Percentiles rank a stretch among this genome's conserved stretches.
These are phyloP conservation scores for Rhizophagus clarus DNA, from an alignment of 192 early-diverging fungal species.

Conservation along the genomic window DNA sequence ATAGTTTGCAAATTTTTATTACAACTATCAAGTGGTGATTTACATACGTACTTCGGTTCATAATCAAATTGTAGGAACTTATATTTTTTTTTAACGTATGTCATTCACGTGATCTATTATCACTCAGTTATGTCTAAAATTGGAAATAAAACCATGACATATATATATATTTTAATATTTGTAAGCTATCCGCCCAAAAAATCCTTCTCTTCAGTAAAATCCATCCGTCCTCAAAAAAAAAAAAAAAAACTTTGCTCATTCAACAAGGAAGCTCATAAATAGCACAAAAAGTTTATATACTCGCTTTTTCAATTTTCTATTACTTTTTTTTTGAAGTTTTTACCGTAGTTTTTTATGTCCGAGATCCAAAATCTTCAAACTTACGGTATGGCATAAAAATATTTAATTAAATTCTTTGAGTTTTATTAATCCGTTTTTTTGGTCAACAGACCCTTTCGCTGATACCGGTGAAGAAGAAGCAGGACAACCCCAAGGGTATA, in stretches of 20 bases:
- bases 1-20: not conserved
- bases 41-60: not conserved
- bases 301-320: not conserved
- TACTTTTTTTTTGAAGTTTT: not conserved
- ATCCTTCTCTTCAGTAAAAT: no score
- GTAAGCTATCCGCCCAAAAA: no score
- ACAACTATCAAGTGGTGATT: no score
- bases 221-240: not conserved
- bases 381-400: slow-evolving; percentile 38
- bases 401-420: not conserved
- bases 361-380: slow-evolving; percentile 50
- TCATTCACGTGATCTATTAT: no score
- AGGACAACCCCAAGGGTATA: slow-evolving; percentile 46
- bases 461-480: slow-evolving; percentile 49
- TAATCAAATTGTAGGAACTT: not conserved
- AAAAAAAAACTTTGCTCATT: not conserved
- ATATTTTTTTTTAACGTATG: no score
- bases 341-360: slow-evolving; percentile 45
- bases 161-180: no score
- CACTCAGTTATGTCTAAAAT: no score
- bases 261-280: not conserved
- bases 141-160: no score
- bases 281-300: not conserved
- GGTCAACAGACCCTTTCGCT: slow-evolving; percentile 49
- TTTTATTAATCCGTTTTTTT: not conserved